These are phyloP conservation scores for Pichia sp. DNA, from an alignment of 1,139 yeast species.

Conservation along the genomic window DNA sequence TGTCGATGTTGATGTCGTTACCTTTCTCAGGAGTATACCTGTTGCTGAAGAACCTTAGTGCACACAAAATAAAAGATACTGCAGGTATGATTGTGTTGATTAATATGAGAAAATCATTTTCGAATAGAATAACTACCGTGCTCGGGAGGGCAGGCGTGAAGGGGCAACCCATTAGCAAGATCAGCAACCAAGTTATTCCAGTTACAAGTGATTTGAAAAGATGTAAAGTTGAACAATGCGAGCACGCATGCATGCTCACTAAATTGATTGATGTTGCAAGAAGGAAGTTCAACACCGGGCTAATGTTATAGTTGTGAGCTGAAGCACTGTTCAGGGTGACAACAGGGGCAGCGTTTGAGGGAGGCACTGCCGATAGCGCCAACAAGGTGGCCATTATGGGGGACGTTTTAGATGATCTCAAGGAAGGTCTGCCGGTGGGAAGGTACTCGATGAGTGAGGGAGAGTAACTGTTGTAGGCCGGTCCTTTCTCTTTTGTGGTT, in stretches of 20 bases:
- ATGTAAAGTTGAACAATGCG: neutral
- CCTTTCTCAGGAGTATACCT: neutral
- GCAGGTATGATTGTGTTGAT: neutral
- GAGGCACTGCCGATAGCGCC: neutral
- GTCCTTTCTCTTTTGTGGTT: too few relatives aligned
- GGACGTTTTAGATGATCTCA: constrained; percentile 1
- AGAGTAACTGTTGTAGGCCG: neutral
- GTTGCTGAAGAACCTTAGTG: neutral
- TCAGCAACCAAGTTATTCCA: neutral
- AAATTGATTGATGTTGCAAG: neutral
- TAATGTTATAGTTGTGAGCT: neutral
- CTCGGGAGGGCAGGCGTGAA: neutral
- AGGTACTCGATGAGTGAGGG: neutral
- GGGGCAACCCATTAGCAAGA: neutral
- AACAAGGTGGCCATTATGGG: constrained; percentile 4
- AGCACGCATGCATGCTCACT: neutral
- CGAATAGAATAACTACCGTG: neutral
- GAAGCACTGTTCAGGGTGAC: neutral
- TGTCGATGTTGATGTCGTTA: neutral
- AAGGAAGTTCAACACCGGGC: neutral
- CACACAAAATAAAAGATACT: neutral
- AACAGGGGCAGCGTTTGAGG: constrained; percentile 2
- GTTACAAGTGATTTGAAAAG: neutral
- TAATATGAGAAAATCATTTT: neutral
- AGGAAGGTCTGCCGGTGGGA: neutral